Evolutionary conservation across 169 alveolate species (phyloP).

Genomic region (Cryptosporidium viatorum): DNA sequence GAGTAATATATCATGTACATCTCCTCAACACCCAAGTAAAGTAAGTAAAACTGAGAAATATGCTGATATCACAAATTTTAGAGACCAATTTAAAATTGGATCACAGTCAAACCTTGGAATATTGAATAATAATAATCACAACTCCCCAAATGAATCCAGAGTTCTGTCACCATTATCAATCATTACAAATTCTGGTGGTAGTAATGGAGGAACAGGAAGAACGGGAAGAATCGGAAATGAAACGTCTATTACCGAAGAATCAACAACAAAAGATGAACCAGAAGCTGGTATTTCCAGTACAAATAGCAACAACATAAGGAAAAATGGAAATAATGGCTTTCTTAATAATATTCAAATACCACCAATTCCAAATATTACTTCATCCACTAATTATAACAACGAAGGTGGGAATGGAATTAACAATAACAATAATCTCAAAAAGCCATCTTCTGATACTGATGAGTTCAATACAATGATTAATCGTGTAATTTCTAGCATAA

Average conservation of each 20-base stretch:
- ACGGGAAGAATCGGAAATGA: too few species aligned
- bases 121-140: not conserved
- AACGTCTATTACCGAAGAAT: not conserved
- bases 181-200: not conserved
- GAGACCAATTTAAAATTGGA: not conserved
- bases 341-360: not conserved
- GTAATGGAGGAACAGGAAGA: not conserved
- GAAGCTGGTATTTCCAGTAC: not conserved
- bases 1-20: not conserved
- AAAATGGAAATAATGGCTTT: not conserved
- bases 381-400: not conserved
- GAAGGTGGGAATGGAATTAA: not conserved
- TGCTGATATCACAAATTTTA: not conserved
- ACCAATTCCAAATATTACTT: constrained; percentile 19
- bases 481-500: not conserved
- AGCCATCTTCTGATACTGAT: not conserved
- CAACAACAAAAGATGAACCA: not conserved
- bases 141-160: not conserved
- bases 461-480: constrained; percentile 6
- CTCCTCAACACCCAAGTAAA: not conserved
- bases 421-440: not conserved
- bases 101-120: not conserved
- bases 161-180: not conserved
- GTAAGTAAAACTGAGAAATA: not conserved
- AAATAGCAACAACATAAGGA: not conserved